These are phyloP conservation scores for Nitzschia sp. DNA, from an alignment of 108 stramenopile genomes.

Conservation along the genomic window DNA sequence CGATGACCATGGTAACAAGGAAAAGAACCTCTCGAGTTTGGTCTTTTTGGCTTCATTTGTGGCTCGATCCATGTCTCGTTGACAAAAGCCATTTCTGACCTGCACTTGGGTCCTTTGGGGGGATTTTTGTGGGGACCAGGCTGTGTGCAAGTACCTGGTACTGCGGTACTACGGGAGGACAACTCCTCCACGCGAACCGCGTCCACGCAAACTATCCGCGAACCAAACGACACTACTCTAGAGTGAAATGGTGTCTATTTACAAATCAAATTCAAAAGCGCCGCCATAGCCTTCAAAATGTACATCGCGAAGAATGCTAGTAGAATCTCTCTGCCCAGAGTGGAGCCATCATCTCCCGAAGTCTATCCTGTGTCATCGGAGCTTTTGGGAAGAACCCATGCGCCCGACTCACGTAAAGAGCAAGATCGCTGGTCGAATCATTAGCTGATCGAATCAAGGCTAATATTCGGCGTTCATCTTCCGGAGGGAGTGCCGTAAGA, in stretches of 20 bases:
- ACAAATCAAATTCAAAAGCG: too few species aligned
- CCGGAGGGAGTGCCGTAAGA: conserved; percentile 11
- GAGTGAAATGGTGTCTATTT: too few species aligned
- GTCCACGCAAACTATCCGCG: too few species aligned
- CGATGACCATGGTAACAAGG: neutral
- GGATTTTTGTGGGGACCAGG: too few species aligned
- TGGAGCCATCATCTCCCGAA: conserved; percentile 46
- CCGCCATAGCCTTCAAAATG: too few species aligned
- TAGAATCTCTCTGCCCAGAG: conserved; percentile 37
- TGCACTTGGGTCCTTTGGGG: too few species aligned
- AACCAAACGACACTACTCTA: too few species aligned
- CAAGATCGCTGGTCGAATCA: conserved; percentile 57
- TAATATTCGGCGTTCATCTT: conserved; percentile 31
- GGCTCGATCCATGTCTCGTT: conserved; percentile 6
- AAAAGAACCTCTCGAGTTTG: neutral
- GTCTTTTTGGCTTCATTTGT: conserved; percentile 7
- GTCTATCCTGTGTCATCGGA: conserved; percentile 37
- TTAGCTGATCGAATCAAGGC: conserved; percentile 59
- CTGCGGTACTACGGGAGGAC: too few species aligned
- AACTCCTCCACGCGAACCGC: too few species aligned
- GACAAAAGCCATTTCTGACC: neutral
- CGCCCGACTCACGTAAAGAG: conserved; percentile 38
- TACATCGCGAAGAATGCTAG: too few species aligned
- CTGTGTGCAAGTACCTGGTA: too few species aligned
- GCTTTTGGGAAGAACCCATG: conserved; percentile 69